Evolutionary conservation across 305 asterid genomes (phyloP), one percentile per base, ranked within the genome.

Genomic region (Rubia occidens): DNA sequence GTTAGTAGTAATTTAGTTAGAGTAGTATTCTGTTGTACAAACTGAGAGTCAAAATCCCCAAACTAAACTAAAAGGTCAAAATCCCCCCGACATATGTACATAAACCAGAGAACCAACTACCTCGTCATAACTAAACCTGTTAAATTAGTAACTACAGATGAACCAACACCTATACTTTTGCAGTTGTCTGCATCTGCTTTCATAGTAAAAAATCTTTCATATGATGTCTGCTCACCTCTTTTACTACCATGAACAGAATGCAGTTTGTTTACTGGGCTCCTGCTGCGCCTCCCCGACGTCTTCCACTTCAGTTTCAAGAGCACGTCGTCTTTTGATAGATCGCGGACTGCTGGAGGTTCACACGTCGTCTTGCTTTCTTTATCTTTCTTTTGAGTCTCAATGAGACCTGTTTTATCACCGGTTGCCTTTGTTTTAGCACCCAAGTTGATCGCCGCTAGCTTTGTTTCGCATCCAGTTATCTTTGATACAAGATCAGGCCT

Each of bases 41-140:
- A 32, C 35, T 32, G 4, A 32, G 3, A 32, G 35, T 32, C 35
- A 32, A 66, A 70, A 54, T 2, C 39, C 39, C 6, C 39, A 47
- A 47, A 47, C 56, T 35, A 35, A 17, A 1, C 21, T 17, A 51
- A 64, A 29, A 69, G 14, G 55, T 59, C 60, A 66, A 70, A 54
- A 62, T 26, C 70, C 71, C 15, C 4, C 64, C 11, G 2, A 11
- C 8, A 39, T 47, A 14, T 35, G 39, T 35, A 15, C 8, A 40
- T 64, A 32, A 55, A 5, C 44, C 32, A 51, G 8, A 45, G 20
- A 53, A 26, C 21, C 17, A 2, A 32, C 7, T 6, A n/a, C 66
- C 39, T 69, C 10, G 96, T 85, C 90, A 88, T 83, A 17, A 90
- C 95, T 82, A 90, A 60, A 77, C 78, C 85, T 7, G 87, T 66